Conservation (phyloP, 371 early-diverging fungal genomes). For the Phascolomyces articulosus region DNA sequence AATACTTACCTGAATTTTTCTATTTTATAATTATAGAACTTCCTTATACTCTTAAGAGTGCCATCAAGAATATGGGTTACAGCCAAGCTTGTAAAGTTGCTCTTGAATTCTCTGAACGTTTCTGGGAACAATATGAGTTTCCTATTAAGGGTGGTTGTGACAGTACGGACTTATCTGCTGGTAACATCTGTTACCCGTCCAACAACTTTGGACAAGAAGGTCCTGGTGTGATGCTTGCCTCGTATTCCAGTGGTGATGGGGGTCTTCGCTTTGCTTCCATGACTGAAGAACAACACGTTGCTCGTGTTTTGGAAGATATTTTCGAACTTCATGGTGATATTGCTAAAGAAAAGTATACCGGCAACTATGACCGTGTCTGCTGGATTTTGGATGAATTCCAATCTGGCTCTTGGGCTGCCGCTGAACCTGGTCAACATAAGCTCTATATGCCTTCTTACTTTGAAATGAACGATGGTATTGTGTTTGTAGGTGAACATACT, state of each 20-base stretch:
- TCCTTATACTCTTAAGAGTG: constrained; percentile 23
- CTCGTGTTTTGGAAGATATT: constrained; percentile 31
- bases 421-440: constrained; percentile 31
- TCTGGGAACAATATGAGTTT: constrained; percentile 35
- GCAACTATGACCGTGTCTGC: constrained; percentile 30
- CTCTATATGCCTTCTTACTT: constrained; percentile 36
- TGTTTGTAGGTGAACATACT: constrained; percentile 41
- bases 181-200: constrained; percentile 29
- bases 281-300: constrained; percentile 37
- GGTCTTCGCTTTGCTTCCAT: constrained; percentile 32
- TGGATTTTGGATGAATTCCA: constrained; percentile 34
- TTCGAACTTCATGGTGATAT: constrained; percentile 35
- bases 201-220: constrained; percentile 32
- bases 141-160: constrained; percentile 38
- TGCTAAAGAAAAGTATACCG: constrained; percentile 33
- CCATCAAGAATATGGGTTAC: constrained; percentile 30
- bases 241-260: constrained; percentile 28
- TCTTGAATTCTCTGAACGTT: constrained; percentile 33
- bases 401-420: constrained; percentile 29
- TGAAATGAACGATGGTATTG: constrained; percentile 28
- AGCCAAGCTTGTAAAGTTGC: constrained; percentile 31
- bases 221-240: constrained; percentile 35
- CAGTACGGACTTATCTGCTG: constrained; percentile 27
- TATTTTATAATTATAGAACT: constrained; percentile 15
- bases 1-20: no score